Evolutionary conservation across 2,329 filamentous ascomycete genomes (phyloP).

Genomic region (Xylaria multiplex): DNA sequence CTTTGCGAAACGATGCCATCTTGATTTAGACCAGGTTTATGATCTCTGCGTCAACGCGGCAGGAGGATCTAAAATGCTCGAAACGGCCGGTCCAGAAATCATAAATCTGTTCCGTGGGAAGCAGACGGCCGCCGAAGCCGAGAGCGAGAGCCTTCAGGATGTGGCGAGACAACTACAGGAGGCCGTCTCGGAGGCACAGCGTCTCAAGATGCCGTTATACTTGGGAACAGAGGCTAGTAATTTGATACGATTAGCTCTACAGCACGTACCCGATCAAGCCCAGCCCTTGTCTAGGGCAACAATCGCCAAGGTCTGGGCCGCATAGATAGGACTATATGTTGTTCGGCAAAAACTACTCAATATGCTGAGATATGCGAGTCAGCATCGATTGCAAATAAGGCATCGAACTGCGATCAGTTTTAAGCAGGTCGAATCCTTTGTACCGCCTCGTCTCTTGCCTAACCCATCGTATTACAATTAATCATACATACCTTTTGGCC

Average conservation of each 20-base stretch:
- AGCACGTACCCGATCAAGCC: conserved; percentile 36
- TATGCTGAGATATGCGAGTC: conserved; percentile 3
- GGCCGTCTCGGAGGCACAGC: conserved; percentile 56
- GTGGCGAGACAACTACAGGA: conserved; percentile 50
- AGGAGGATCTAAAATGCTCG: conserved; percentile 55
- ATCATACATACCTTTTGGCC: conserved; percentile 19
- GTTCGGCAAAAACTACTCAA: conserved; percentile 6
- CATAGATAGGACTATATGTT: conserved; percentile 29
- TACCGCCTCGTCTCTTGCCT: neutral
- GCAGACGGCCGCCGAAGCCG: conserved; percentile 28
- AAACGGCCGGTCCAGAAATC: conserved; percentile 52
- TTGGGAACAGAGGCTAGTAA: conserved; percentile 55
- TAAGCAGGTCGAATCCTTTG: neutral
- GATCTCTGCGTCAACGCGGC: conserved; percentile 59
- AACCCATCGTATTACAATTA: conserved; percentile 7
- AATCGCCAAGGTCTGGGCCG: conserved; percentile 45
- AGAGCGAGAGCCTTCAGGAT: conserved; percentile 44
- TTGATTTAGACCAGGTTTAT: conserved; percentile 58
- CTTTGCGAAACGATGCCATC: conserved; percentile 53
- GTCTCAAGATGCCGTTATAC: conserved; percentile 54
- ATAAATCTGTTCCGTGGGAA: conserved; percentile 50
- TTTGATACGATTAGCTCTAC: conserved; percentile 49
- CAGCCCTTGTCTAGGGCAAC: conserved; percentile 40
- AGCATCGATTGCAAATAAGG: neutral
- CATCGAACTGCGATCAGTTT: neutral